Evolutionary conservation across 352 stramenopile genomes (phyloP).

Genomic region (Globisporangium ultimum): DNA sequence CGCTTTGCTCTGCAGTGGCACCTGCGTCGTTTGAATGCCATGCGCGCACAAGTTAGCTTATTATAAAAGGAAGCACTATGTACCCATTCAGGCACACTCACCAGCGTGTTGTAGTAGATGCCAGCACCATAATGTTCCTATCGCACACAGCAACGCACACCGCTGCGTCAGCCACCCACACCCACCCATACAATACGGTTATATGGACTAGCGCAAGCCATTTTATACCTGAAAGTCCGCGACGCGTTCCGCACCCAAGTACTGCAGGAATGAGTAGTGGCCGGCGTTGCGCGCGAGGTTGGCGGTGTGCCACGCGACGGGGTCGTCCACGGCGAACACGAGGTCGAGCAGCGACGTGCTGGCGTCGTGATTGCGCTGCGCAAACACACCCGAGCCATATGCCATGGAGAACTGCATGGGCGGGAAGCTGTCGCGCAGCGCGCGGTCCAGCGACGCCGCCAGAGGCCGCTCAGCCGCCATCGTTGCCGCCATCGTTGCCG

Average conservation of each 20-base stretch:
- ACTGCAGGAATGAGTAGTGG: constrained; percentile 83
- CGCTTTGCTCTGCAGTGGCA: constrained; percentile 40
- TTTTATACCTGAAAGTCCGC: constrained; percentile 44
- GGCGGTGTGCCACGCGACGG: constrained; percentile 71
- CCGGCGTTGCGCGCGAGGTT: constrained; percentile 72
- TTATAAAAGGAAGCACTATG: no score
- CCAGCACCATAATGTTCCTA: constrained; percentile 75
- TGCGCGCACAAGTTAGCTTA: no score
- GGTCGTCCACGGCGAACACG: constrained; percentile 84
- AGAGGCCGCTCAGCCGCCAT: not conserved
- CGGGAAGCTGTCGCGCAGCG: constrained; percentile 67
- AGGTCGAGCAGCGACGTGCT: constrained; percentile 86
- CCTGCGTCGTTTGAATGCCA: no score
- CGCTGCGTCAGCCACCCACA: no score
- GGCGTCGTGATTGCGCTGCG: constrained; percentile 71
- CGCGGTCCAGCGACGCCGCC: constrained; percentile 33
- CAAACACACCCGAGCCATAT: constrained; percentile 82
- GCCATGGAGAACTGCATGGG: constrained; percentile 76
- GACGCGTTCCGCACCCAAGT: constrained; percentile 53
- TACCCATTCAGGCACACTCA: constrained; percentile 7
- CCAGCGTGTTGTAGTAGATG: constrained; percentile 87
- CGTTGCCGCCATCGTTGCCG: constrained; percentile 1
- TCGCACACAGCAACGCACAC: not conserved
- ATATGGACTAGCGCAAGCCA: no score
- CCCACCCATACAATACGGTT: no score